Evolutionary conservation across 768 basidiomycete species (phyloP), one percentile per base, ranked within the genome.

Genomic region (Dioszegia hungarica): DNA sequence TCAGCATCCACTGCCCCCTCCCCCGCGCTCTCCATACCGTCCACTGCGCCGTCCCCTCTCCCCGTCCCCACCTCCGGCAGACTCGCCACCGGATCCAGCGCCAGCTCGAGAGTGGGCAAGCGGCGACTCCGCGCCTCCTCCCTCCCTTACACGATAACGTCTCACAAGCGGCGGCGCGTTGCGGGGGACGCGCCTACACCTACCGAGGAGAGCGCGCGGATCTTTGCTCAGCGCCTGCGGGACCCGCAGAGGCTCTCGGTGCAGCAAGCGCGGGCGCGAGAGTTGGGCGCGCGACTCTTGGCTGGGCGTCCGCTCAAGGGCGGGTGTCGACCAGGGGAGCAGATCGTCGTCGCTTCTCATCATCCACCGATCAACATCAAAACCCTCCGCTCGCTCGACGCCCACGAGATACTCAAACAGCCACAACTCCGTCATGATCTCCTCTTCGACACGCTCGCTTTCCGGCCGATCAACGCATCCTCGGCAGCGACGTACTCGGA

Each of bases 351-450:
- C 15, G 68, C 68, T 29, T 62, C 60, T 36, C 59, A 58, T 12
- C 79, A 81, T 29, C 90, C 92, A 0, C 82, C 86, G 39, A 88
- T 94, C 72, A 91, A 89, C 68, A 82, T 87, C 36, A 83, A 85
- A 40, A 90, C 89, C 1, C 80, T 95, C 64, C 85, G 84, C 68
- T 89, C 91, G 70, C 80, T 95, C 48, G 90, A 95, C 73, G 79
- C 94, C 19, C 83, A 86, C 56, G 83, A 86, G 51, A 91, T 94
- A 66, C 80, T 94, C 55, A 84, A 88, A 45, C 91, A 91, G 75
- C 89, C 90, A 22, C 90, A 92, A 72, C 85, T 94, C 57, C 87
- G 92, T 22, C 90, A 94, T 66, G 90, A 93, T 77, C 81, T 93
- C 59, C 82, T 93, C 63, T 92, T 93, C 63, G 91, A 94, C 61